These are phyloP conservation scores for Termitomyces sp. DNA, from an alignment of 768 basidiomycete genomes.

Conservation along the genomic window DNA sequence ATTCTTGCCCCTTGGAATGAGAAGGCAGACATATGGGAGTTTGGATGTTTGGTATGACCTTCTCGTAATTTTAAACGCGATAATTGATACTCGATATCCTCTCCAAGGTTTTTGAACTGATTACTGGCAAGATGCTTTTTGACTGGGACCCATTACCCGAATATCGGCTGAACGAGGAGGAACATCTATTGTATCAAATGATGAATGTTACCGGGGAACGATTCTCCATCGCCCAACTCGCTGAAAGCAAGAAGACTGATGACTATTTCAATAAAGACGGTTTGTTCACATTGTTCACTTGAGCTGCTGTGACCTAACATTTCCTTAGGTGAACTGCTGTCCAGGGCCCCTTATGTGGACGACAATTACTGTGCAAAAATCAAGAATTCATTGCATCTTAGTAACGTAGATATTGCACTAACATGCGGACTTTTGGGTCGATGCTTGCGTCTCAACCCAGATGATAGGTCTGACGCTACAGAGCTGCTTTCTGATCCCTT, in stretches of 20 bases:
- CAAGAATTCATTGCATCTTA: neutral
- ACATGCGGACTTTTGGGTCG: neutral
- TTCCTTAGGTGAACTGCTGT: neutral
- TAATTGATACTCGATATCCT: neutral
- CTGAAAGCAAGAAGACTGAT: neutral
- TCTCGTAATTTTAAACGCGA: neutral
- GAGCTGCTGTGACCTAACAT: too few species aligned
- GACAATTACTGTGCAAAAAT: neutral
- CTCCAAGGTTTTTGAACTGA: neutral
- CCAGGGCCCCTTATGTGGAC: neutral
- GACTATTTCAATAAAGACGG: neutral
- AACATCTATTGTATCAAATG: neutral
- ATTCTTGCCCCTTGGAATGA: neutral
- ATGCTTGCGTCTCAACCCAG: neutral
- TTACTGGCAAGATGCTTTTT: neutral
- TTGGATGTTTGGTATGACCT: neutral
- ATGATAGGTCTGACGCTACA: neutral
- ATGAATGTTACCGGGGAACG: neutral
- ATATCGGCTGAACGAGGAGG: neutral
- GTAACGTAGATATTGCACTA: neutral
- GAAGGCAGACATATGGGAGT: neutral
- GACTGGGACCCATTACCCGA: neutral
- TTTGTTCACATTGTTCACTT: neutral
- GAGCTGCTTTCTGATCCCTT: neutral
- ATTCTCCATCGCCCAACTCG: neutral